These are phyloP conservation scores for Nigrospora osmanthi DNA, from an alignment of 2,329 filamentous ascomycete genomes.

Conservation along the genomic window DNA sequence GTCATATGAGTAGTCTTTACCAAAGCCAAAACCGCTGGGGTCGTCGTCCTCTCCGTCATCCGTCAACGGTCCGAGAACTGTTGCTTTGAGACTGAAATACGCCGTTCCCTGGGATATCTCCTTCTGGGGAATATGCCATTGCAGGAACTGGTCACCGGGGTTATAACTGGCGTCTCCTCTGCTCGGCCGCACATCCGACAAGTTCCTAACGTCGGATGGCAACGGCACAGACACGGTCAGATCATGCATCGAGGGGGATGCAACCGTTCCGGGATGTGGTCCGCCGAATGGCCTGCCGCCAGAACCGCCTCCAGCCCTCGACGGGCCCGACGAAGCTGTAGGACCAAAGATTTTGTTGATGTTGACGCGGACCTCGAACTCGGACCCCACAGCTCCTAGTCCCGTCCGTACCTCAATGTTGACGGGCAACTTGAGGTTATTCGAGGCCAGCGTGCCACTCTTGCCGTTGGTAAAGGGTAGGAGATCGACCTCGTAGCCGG, in stretches of 20 bases:
- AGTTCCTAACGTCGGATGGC: slow-evolving; percentile 69
- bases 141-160: slow-evolving; percentile 61
- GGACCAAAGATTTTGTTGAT: slow-evolving; percentile 57
- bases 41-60: slow-evolving; percentile 38
- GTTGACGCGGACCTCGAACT: slow-evolving; percentile 80
- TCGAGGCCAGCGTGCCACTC: slow-evolving; percentile 44
- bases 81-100: slow-evolving; percentile 70
- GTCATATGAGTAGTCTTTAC: slow-evolving; percentile 42
- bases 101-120: slow-evolving; percentile 62
- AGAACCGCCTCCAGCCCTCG: slow-evolving; percentile 31
- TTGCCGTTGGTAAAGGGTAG: slow-evolving; percentile 61
- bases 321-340: slow-evolving; percentile 29
- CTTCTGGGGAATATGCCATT: slow-evolving; percentile 77
- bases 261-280: slow-evolving; percentile 44
- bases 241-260: slow-evolving; percentile 62
- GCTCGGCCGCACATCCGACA: slow-evolving; percentile 73
- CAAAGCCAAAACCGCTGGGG: slow-evolving; percentile 43
- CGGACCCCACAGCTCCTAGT: slow-evolving; percentile 65
- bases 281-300: slow-evolving; percentile 33
- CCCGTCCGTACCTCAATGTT: slow-evolving; percentile 74
- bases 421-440: slow-evolving; percentile 73
- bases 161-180: slow-evolving; percentile 79
- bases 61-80: slow-evolving; percentile 59
- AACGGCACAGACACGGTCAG: slow-evolving; percentile 73
- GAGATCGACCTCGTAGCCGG: slow-evolving; percentile 89